phyloP scores from a whole-genome alignment of 805 yeast genomes.

The Spathaspora sp. region DNA sequence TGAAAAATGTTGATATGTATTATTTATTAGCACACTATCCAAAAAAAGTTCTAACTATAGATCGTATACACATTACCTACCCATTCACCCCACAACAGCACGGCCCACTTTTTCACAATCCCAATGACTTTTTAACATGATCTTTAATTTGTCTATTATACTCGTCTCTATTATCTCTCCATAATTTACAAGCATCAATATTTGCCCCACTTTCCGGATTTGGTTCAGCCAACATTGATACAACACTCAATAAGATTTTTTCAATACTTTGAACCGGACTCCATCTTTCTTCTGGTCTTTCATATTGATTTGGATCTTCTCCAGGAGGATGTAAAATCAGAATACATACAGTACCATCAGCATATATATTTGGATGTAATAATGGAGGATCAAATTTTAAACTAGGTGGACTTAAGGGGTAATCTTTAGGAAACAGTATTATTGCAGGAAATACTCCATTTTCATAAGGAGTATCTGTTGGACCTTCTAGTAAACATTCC shows the following conservation, averaged over 20 bases:
- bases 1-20: background rate
- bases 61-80: no score
- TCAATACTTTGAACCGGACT: slow-evolving; percentile 98
- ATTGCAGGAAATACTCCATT: slow-evolving; percentile 84
- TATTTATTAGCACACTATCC: background rate
- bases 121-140: slow-evolving; percentile 70
- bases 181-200: slow-evolving; percentile 72
- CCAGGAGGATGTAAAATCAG: slow-evolving; percentile 96
- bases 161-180: slow-evolving; percentile 79
- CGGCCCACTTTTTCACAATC: slow-evolving; percentile 42
- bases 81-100: no score
- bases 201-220: slow-evolving; percentile 96
- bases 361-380: slow-evolving; percentile 89
- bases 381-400: slow-evolving; percentile 76
- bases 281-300: slow-evolving; percentile 95
- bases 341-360: slow-evolving; percentile 94
- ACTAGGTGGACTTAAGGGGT: slow-evolving; percentile 80
- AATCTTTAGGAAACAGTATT: slow-evolving; percentile 70
- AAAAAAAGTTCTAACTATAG: background rate
- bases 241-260: slow-evolving; percentile 85
- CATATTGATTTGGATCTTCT: slow-evolving; percentile 94
- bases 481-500: slow-evolving; percentile 86
- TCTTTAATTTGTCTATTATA: slow-evolving; percentile 61
- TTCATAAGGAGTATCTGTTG: slow-evolving; percentile 79
- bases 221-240: slow-evolving; percentile 96